Conservation (phyloP, 441 rosid genomes). For the Syzygium syzygioides region DNA sequence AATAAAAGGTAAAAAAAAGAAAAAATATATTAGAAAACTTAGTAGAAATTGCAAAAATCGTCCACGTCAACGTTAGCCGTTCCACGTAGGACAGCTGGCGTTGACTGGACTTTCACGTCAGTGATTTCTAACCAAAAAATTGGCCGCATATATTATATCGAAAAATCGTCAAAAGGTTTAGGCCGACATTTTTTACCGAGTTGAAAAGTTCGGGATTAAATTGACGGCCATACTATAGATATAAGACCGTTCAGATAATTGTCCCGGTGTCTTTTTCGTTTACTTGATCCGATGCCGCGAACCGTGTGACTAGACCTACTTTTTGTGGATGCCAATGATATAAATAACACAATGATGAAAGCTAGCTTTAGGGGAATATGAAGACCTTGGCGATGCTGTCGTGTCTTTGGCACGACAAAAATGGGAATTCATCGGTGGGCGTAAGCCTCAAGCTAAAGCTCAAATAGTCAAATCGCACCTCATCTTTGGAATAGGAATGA, state of each 20-base stretch:
- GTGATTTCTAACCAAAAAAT: neutral
- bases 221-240: rapidly evolving
- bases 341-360: neutral
- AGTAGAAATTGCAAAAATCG: neutral
- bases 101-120: neutral
- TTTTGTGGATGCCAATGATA: neutral
- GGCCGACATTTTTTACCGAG: neutral
- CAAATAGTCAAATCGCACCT: neutral
- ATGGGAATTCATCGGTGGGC: neutral
- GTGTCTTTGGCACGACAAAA: neutral
- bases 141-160: rapidly evolving
- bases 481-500: neutral
- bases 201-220: neutral
- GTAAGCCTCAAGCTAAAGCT: neutral
- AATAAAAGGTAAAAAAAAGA: too few species aligned
- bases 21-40: neutral
- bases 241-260: rapidly evolving
- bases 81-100: rapidly evolving
- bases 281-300: neutral
- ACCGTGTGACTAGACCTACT: neutral
- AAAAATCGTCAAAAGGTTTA: neutral
- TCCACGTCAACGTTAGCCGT: rapidly evolving
- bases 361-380: neutral
- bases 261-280: neutral
- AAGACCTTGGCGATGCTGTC: neutral